Base-by-base conservation (phyloP, 805 yeast genomes). In the Pichia heedii region DNA sequence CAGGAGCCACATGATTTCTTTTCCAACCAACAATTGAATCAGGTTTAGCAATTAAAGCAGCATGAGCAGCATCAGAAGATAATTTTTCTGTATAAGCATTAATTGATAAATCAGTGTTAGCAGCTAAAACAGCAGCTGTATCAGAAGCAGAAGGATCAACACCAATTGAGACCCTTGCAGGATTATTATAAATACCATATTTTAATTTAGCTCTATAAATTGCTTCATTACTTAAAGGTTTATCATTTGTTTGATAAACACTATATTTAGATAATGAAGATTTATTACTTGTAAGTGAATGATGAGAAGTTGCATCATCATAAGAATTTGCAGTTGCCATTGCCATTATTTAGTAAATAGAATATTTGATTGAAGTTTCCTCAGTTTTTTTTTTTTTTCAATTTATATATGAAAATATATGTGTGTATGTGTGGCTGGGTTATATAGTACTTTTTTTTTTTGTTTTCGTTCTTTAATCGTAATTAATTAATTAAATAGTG, bases 111-210 rank as follows among this genome's bases (percentile, higher is more conserved):
- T 79, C 84, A 2, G 83, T 64, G 12, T 79, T 74, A 7, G 84
- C 75, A 2, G 93, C 94, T 48, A 82, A 67, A 42, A 81, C 65
- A 1, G 93, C 93, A 39, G 94, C 90, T 6, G 83, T 76, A 56
- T 80, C 87, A 15, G 85, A 74, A 24, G 88, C 85, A 35, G 75
- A 70, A 46, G 79, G 71, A 48, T 75, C 71, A 26, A 81, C 83
- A n/a, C 90, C 89, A 6, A 78, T 63, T 11, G 70, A 63, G 4
- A 68, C 68, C 41, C 62, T 67, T 18, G 71, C 76, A 38, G 75
- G 83, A 50, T 71, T 66, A 37, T 68, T 65, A 63, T 68, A 81
- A 32, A 76, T 68, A 24, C 89, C 89, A 53, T 79, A 81, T 54
- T 76, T 81, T 57, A 81, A 63, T 52, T 79, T 80, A 43, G 86